phyloP scores from a whole-genome alignment of 345 rosid species.

The Rubroshorea leprosula region DNA sequence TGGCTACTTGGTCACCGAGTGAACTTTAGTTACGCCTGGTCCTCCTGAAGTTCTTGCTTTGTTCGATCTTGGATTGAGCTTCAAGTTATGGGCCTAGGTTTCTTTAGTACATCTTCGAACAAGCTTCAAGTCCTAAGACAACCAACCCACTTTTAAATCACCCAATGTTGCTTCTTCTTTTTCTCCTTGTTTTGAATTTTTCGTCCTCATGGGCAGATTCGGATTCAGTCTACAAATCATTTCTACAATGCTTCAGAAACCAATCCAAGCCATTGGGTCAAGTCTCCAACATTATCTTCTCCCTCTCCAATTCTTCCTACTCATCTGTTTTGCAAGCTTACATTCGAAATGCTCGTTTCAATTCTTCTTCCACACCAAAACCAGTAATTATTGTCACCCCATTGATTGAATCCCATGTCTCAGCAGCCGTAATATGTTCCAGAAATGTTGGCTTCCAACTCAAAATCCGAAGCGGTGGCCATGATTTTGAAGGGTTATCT shows the following conservation, averaged over 20 bases:
- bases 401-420: slow-evolving; percentile 36
- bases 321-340: slow-evolving; percentile 44
- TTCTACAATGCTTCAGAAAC: slow-evolving; percentile 36
- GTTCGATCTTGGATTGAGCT: no score
- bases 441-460: slow-evolving; percentile 31
- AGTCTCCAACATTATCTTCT: slow-evolving; percentile 29
- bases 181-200: slow-evolving; percentile 6
- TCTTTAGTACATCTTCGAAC: no score
- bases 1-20: no score
- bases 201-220: slow-evolving; percentile 13
- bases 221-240: slow-evolving; percentile 25
- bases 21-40: no score
- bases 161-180: not conserved
- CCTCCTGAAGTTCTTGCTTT: no score
- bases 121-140: no score
- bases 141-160: no score
- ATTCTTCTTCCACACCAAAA: slow-evolving; percentile 35
- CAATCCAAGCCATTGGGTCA: slow-evolving; percentile 20
- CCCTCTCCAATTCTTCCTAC: slow-evolving; percentile 33
- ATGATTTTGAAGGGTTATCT: slow-evolving; percentile 51
- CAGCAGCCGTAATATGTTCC: slow-evolving; percentile 49
- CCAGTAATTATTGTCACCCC: slow-evolving; percentile 53
- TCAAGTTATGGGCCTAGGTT: no score
- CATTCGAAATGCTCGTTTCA: slow-evolving; percentile 56
- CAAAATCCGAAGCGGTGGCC: slow-evolving; percentile 60